Evolutionary conservation across 2,329 filamentous ascomycete genomes (phyloP), one percentile per base, ranked within the genome.

Genomic region (Fusarium sp.): DNA sequence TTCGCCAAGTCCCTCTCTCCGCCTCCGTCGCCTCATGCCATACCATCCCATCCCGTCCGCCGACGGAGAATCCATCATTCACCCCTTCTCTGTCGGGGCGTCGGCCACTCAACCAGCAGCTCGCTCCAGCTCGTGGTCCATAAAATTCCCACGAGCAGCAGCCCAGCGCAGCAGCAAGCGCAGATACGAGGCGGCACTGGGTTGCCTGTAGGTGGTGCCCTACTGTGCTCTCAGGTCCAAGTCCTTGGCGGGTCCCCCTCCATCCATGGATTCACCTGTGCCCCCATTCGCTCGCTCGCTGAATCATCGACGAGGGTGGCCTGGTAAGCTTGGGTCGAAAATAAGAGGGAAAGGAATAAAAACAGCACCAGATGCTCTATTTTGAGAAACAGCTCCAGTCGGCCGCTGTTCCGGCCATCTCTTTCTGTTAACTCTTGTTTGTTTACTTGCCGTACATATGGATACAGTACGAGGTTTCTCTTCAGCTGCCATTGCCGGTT

Each of bases 161-260:
- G 27, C 48, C n/a, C 31, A 67, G 31, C 20, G 13, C 59, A 64
- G 20, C 59, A 52, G 27, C 48, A 52, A 48, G 52, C 67, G 59
- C 72, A 74, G 64, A 74, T 74, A 74, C 72, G 71, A 74, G 68
- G 52, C 56, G 59, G 45, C 31, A 37, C 43, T 48, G 43, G 43
- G 22, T 50, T 50, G 16, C 45, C 22, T 16, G 20, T 48, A 22
- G 22, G 45, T 50, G 45, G 45, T 57, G 54, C 33, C 54, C 54
- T 57, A 37, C 54, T 22, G 52, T 57, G 29, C 27, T 48, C 16
- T 48, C 22, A 22, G 43, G 39, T 27, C 22, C 22, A 48, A 37
- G 52, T 58, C 18, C 54, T 57, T 57, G 54, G 54, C 54, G 54
- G 54, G 54, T 18, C 54, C 54, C 27, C 27, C 43, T 50, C 45